Base-by-base conservation (phyloP, 305 asterid species). In the Fraxinus sp. region DNA sequence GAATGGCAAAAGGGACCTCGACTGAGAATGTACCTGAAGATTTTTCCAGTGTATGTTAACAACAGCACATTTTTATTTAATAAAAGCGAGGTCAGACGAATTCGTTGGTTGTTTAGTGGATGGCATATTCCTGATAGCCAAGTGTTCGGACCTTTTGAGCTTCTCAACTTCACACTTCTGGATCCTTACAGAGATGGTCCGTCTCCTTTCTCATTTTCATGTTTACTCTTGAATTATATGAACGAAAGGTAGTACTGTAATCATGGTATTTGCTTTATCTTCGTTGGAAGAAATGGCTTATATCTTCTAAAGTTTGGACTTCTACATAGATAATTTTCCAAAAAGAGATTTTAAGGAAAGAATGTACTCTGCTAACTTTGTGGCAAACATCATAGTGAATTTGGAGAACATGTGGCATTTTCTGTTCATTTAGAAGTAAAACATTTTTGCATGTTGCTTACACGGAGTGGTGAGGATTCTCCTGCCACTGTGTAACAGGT, bases 71-170 rank as follows among this genome's bases (percentile, higher is more conserved):
- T 77, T 79, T 2, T 57, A 73, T 93, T 97, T 87, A 92, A 92
- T 82, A 68, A 68, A 70, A 93, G 95, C 35, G 97, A 97, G 89
- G 91, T 97, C 77, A 16, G 77, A 3, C 80, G 98, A 88, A 89
- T 97, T 66, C 90, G 86, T 32, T 83, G 87, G 82, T 83, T 87
- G 92, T 97, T 93, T 83, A 89, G 95, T 3, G 93, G 97, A 80
- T 97, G 98, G 99, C 62, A 18, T 80, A 93, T 97, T 84, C 93
- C 88, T 26, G 98, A 95, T 78, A 92, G 83, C 88, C 59, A 64
- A 28, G 85, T 93, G 77, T 97, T 92, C 85, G 99, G 99, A 79
- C 99, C 99, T 86, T 93, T 90, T 59, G 99, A 97, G 83, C 93
- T 95, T 86, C 91, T 97, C 71, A 93, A 93, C 81, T 92, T 97